A percentile compares a stretch with the other conserved stretches of the same genome.
These are phyloP conservation scores for Musa balbisiana DNA, from an alignment of 202 grass and related monocot genomes.

Conservation along the genomic window DNA sequence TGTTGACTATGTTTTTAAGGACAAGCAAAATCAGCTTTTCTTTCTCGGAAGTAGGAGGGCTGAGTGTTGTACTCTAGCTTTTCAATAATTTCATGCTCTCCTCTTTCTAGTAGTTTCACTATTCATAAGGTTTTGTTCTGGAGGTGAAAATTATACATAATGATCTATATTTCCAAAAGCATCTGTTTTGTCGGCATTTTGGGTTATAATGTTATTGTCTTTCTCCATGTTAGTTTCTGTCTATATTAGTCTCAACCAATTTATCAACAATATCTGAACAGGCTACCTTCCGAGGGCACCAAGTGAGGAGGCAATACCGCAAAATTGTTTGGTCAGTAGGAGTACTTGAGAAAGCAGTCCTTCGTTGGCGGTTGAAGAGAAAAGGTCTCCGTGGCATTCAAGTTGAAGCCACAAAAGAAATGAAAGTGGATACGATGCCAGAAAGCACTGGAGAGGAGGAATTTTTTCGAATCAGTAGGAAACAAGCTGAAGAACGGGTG, in stretches of 20 bases:
- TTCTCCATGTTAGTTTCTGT: neutral
- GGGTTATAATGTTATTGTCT: neutral
- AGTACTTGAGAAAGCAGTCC: conserved; percentile 85
- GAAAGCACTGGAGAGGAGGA: conserved; percentile 77
- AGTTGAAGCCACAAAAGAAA: conserved; percentile 43
- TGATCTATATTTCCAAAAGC: neutral
- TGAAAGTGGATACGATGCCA: conserved; percentile 46
- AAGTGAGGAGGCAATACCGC: conserved; percentile 67
- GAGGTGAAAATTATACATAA: neutral
- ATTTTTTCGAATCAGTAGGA: conserved; percentile 58
- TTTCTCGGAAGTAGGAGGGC: neutral
- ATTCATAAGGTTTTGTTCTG: neutral
- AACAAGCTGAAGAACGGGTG: conserved; percentile 83
- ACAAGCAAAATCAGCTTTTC: neutral
- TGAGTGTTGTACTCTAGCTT: neutral
- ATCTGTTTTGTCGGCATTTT: neutral
- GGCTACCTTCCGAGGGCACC: conserved; percentile 83
- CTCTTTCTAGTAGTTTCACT: neutral
- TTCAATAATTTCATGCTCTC: neutral
- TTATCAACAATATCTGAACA: conserved; percentile 27
- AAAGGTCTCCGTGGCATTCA: conserved; percentile 76
- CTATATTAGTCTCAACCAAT: conserved; percentile 8
- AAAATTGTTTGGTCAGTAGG: conserved; percentile 96
- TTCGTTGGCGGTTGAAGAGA: conserved; percentile 92
- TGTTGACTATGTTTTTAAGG: neutral